Base-by-base conservation (phyloP, 225 moss, liverwort and hornwort genomes). In the Sphagnum tenellum region DNA sequence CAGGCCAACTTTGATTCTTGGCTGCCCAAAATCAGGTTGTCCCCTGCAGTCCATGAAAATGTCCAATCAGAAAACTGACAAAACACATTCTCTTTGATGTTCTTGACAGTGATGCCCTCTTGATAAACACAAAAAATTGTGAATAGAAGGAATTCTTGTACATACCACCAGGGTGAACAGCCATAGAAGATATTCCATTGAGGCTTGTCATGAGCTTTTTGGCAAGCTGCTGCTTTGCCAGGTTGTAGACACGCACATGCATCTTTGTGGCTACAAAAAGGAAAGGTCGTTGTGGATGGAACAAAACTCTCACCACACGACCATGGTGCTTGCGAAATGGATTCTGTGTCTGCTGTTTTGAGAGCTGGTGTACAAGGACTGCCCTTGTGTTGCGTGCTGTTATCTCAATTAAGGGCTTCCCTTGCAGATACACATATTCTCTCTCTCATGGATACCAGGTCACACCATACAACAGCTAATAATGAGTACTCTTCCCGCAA, bases 261-360 rank as follows among this genome's bases (percentile, higher is more conserved):
- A 93, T 89, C 79, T 98, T 98, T 14, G 98, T 98, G 44, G 93
- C 98, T 8, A 98, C 87, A 75, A 98, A 98, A 64, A 98, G 67
- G 73, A 93, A 93, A 29, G 98, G 98, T 46, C 98, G 85, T 12
- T 80, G 86, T 2, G 98, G 98, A 51, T 98, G 98, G 72, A 98
- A 98, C 45, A 93, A 74, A n/a, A 93, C 98, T 62, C 76, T 76
- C n/a, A 90, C 78, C 48, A 93, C 92, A 48, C 89, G 90, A 29
- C 98, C 93, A 72, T 89, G 90, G 68, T 98, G 90, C 81, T 98
- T 93, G 53, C 85, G 87, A 66, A 98, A 90, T 13, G 98, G 98
- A 74, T 93, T 93, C 72, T 93, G 98, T 29, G 90, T 87, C 62
- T 79, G 83, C 62, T 93, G 93, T 72, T 90, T 98, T 7, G 90